phyloP scores from a whole-genome alignment of 2,329 filamentous ascomycete genomes.

The Pseudogymnoascus sp. region DNA sequence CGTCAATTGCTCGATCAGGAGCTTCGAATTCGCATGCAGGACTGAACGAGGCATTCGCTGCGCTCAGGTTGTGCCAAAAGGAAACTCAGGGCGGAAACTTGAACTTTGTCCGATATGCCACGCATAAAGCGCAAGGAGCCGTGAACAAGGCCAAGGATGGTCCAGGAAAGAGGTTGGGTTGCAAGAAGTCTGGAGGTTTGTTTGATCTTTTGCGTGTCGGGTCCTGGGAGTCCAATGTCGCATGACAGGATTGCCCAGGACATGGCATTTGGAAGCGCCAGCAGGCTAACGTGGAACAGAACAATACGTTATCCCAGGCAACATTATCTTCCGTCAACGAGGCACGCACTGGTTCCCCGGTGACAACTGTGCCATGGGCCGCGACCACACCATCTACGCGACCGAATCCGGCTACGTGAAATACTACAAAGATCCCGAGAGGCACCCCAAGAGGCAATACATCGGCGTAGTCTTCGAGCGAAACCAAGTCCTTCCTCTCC shows the following conservation, averaged over 20 bases:
- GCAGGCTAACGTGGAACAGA: constrained; percentile 42
- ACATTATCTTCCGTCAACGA: constrained; percentile 96
- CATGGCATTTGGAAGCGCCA: neutral
- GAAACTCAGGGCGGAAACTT: constrained; percentile 13
- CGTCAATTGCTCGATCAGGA: constrained; percentile 22
- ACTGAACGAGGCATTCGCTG: constrained; percentile 26
- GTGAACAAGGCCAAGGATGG: constrained; percentile 66
- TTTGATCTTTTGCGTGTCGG: neutral
- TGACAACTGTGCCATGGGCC: constrained; percentile 90
- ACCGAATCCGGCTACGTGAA: constrained; percentile 83
- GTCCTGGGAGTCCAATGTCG: neutral
- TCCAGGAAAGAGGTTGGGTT: constrained; percentile 80
- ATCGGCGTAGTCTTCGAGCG: constrained; percentile 89
- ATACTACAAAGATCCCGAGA: constrained; percentile 83
- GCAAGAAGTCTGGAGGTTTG: constrained; percentile 83
- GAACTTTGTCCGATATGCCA: constrained; percentile 26
- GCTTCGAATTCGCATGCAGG: constrained; percentile 15
- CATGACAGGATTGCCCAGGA: neutral
- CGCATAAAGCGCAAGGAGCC: constrained; percentile 53
- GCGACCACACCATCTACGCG: constrained; percentile 93
- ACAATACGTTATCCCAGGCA: constrained; percentile 88
- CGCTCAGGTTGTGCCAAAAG: constrained; percentile 18
- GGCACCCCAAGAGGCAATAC: constrained; percentile 81
- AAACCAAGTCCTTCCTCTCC: constrained; percentile 69
- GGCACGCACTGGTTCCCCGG: constrained; percentile 92